A percentile compares a stretch with the other conserved stretches of the same genome.
phyloP scores from a whole-genome alignment of 75 land plant genomes.

The Pinus albicaulis region DNA sequence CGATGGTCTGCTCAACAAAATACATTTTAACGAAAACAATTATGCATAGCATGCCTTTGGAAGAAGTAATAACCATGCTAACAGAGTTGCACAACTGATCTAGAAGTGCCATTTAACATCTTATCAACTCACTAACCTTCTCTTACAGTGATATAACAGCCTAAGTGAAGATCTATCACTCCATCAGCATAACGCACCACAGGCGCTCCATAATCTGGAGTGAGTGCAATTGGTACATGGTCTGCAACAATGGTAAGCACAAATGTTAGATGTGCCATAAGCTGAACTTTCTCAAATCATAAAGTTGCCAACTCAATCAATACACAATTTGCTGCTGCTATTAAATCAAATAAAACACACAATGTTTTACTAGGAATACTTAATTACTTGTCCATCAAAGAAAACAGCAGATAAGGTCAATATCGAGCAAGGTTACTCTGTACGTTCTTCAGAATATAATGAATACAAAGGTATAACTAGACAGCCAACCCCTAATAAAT shows the following conservation, averaged over 20 bases:
- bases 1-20: constrained; percentile 56
- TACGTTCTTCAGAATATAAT: background rate
- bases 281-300: background rate
- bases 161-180: constrained; percentile 49
- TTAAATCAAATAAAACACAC: no score
- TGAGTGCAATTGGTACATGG: constrained; percentile 49
- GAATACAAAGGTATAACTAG: background rate
- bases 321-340: background rate
- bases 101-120: background rate
- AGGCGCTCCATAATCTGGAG: constrained; percentile 70
- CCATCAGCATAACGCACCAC: constrained; percentile 79
- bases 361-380: background rate
- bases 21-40: background rate
- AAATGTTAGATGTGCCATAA: background rate
- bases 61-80: background rate
- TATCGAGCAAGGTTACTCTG: background rate
- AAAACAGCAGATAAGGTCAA: background rate
- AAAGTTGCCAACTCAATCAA: background rate
- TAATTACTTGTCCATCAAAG: background rate
- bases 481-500: background rate
- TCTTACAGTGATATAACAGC: constrained; percentile 56
- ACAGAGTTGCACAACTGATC: background rate
- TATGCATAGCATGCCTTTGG: background rate
- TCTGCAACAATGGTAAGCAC: constrained; percentile 25
- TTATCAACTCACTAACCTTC: constrained; percentile 45